phyloP scores from a whole-genome alignment of 805 yeast species.

The Yamadazyma tumulicola region DNA sequence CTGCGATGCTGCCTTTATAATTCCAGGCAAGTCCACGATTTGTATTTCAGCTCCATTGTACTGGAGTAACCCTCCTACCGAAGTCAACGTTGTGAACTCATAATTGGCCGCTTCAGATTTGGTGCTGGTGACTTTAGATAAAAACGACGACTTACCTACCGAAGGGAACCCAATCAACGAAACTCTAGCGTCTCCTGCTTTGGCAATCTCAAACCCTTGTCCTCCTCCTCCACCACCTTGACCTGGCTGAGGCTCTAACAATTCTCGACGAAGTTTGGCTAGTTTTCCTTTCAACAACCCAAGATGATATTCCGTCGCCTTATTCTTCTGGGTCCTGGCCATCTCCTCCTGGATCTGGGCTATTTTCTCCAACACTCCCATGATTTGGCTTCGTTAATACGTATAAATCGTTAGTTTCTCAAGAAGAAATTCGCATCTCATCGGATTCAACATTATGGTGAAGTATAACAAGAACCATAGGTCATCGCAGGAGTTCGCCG shows the following conservation, averaged over 20 bases:
- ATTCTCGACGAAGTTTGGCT: conserved; percentile 87
- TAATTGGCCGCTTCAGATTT: conserved; percentile 93
- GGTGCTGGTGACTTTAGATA: conserved; percentile 87
- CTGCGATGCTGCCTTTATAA: conserved; percentile 92
- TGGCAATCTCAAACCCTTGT: conserved; percentile 89
- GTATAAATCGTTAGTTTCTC: conserved; percentile 1
- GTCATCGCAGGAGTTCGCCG: background rate
- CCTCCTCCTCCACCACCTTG: conserved; percentile 71
- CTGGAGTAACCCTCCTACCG: conserved; percentile 93
- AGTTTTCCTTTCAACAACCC: conserved; percentile 93
- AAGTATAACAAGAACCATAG: background rate
- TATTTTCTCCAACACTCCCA: conserved; percentile 60
- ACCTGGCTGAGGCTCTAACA: conserved; percentile 85
- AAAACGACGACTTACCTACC: conserved; percentile 91
- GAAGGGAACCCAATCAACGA: conserved; percentile 96
- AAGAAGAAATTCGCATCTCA: background rate
- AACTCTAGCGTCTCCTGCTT: conserved; percentile 95
- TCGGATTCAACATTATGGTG: background rate
- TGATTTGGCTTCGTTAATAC: conserved; percentile 6
- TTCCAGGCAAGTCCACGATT: conserved; percentile 96
- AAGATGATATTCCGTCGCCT: conserved; percentile 96
- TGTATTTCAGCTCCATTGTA: conserved; percentile 97
- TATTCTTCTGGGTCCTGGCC: conserved; percentile 92
- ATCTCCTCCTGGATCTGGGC: conserved; percentile 89
- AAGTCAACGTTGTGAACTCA: conserved; percentile 92